Evolutionary conservation across 2,329 filamentous ascomycete genomes (phyloP), one percentile per base, ranked within the genome.

Genomic region (Botryotinia narcissicola): DNA sequence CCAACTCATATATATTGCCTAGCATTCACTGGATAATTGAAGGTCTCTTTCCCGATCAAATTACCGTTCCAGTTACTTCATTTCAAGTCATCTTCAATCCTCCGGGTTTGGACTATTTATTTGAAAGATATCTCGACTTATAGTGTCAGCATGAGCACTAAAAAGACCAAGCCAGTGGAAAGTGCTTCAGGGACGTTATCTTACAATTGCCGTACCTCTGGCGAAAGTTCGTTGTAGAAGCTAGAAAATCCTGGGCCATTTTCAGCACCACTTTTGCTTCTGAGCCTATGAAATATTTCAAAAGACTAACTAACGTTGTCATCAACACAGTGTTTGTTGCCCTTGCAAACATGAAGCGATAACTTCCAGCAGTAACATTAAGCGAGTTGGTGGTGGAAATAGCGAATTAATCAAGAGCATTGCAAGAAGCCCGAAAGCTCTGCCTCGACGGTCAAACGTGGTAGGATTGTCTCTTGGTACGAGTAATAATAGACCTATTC

Each of bases 401-500:
- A 10, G 48, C 48, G 25, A 54, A n/a, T 54, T 12, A 29, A 16
- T 54, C 25, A 54, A 16, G 6, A 54, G 3, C 25, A 54, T 54
- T 1, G 4, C 48, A 2, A n/a, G 10, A 5, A 54, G 0, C 12
- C 4, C 1, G 12, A 6, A 51, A 54, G 6, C 12, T 29, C 12
- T 54, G 5, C 12, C 12, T 0, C 25, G 3, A 2, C 12, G 5
- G 48, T 8, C 12, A 54, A n/a, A 29, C 1, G 12, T n/a, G 2
- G 25, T 7, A 8, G 25, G 2, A 54, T n/a, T 29, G 4, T 54
- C 5, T n/a, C 10, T 16, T n/a, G 3, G 5, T 0, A 14, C 22
- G 1, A 51, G 46, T 51, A 25, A 51, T 0, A 3, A 12, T 14
- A 25, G 1, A 3, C 0, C 0, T 3, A 5, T 4, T 14, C 22